phyloP scores from a whole-genome alignment of 1,284 basidiomycete genomes.

The Inonotus hispidus region DNA sequence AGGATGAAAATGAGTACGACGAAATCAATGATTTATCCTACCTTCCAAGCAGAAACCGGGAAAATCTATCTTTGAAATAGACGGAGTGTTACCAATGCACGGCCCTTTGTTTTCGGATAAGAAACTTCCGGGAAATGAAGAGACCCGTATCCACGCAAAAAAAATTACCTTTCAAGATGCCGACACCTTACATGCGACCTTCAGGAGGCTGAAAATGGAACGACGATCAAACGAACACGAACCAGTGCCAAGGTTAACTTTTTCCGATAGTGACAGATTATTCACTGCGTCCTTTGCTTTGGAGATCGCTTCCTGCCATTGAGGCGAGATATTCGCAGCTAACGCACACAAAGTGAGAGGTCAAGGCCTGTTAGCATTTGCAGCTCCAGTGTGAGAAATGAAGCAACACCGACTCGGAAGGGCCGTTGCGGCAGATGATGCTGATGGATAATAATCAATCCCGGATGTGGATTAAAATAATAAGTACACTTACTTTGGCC shows the following conservation, averaged over 20 bases:
- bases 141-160: neutral
- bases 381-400: no score
- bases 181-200: slow-evolving; percentile 9
- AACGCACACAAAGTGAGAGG: neutral
- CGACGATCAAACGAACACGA: neutral
- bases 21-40: no score
- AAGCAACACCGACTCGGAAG: no score
- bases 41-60: slow-evolving; percentile 66
- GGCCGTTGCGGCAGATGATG: neutral
- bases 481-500: neutral
- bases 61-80: slow-evolving; percentile 57
- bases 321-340: slow-evolving; percentile 41
- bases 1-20: neutral
- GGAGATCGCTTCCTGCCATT: slow-evolving; percentile 49
- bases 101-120: slow-evolving; percentile 31
- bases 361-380: no score
- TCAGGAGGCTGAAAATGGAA: neutral
- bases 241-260: slow-evolving; percentile 55
- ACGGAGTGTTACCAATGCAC: slow-evolving; percentile 65
- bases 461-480: no score
- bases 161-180: slow-evolving; percentile 6
- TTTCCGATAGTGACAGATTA: slow-evolving; percentile 46
- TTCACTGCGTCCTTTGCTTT: slow-evolving; percentile 47
- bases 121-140: neutral
- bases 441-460: no score